These are phyloP conservation scores for Melaleuca quinquenervia DNA, from an alignment of 345 rosid genomes.

Conservation along the genomic window DNA sequence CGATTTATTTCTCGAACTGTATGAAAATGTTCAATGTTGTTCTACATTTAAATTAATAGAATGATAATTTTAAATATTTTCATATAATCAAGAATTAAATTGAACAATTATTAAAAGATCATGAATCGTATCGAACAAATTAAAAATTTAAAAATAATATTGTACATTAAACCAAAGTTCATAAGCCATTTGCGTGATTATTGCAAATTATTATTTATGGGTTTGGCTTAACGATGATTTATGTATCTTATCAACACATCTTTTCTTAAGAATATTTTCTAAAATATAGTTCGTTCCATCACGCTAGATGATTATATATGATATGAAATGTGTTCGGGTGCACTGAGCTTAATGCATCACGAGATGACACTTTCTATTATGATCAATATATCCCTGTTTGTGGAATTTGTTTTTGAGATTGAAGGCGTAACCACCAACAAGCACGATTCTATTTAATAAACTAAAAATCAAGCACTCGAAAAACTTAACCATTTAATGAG, in stretches of 20 bases:
- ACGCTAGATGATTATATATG: not conserved
- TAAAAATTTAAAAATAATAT: accelerated
- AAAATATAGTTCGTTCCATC: not conserved
- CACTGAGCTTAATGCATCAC: not conserved
- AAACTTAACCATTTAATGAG: not conserved
- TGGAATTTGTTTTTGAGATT: not conserved
- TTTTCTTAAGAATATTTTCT: not conserved
- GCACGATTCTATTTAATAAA: not conserved
- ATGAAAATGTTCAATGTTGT: not conserved
- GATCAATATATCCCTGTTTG: not conserved
- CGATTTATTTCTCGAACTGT: not conserved
- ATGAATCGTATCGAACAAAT: not conserved
- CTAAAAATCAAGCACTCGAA: not conserved
- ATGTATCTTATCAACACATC: not conserved
- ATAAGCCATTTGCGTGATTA: not conserved
- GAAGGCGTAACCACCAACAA: not conserved
- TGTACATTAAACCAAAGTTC: accelerated
- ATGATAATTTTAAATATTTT: no score
- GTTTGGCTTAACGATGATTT: not conserved
- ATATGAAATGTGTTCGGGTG: not conserved
- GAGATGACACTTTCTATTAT: not conserved
- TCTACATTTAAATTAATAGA: not conserved
- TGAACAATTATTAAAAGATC: not conserved
- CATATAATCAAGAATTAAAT: not conserved
- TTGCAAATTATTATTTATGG: not conserved